Base-by-base conservation (phyloP, 2,329 filamentous ascomycete species). In the Clarireedia sp. region DNA sequence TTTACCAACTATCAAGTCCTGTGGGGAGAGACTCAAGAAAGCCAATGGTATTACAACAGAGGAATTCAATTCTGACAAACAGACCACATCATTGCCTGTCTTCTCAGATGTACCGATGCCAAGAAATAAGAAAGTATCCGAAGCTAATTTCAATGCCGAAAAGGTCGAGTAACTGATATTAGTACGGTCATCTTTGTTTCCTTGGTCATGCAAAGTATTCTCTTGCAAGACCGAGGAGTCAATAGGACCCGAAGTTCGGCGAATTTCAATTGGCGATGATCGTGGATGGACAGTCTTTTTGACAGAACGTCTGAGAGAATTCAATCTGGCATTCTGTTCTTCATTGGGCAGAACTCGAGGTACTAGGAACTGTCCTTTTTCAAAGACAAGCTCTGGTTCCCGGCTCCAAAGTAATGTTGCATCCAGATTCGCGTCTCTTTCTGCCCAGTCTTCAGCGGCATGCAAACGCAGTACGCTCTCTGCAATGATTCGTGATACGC, bases 361-460 rank as follows among this genome's bases (percentile, higher is more conserved):
- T 10, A 56, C 37, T 8, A 47, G 17, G 3, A 33, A 14, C 9
- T 26, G 43, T 8, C 43, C 37, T 12, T 56, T 14, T 14, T 58
- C 43, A 23, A 60, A 6, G 9, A 44, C 23, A 0, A 63, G 9
- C 26, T 66, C 64, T 2, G 53, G 54, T 55, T 66, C 64, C 7
- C 23, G 21, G 7, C 58, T 48, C 58, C 57, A 66, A 3, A 62
- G 24, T 9, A 57, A 21, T 19, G 6, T 12, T 21, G 21, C 9
- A 6, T 55, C 45, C 5, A 47, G 2, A 9, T n/a, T 44, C 37
- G 51, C 7, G 14, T 46, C 3, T 41, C 44, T 8, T 8, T 8
- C 12, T 1, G 19, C 36, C 16, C 36, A 24, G 3, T 40, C 8
- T 23, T 40, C 40, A 12, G 9, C 21, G 21, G 10, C 24, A 9